phyloP scores from a whole-genome alignment of 495 filamentous ascomycete species.

The Aspergillus biplanus region DNA sequence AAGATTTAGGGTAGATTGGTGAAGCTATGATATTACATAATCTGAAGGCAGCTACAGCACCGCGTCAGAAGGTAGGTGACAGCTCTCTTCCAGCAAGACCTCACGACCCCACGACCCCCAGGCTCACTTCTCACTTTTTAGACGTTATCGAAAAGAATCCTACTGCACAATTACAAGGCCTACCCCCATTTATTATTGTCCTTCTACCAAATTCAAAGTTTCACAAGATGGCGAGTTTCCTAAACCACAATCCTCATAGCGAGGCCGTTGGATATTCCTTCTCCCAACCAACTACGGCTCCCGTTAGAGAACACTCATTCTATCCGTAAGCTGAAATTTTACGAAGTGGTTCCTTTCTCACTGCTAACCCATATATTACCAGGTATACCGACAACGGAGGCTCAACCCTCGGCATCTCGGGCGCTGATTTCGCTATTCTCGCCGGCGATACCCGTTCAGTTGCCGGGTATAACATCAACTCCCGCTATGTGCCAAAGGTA shows the following conservation, averaged over 20 bases:
- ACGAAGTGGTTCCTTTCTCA: constrained; percentile 11
- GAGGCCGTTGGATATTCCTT: constrained; percentile 64
- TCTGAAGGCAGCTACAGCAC: constrained; percentile 45
- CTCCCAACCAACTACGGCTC: constrained; percentile 52
- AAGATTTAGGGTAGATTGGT: neutral
- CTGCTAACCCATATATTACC: constrained; percentile 18
- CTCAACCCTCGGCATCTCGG: constrained; percentile 92
- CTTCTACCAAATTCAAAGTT: constrained; percentile 10
- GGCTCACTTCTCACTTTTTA: no score
- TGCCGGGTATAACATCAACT: constrained; percentile 97
- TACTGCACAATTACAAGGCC: neutral
- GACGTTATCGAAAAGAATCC: neutral
- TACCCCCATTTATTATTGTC: constrained; percentile 3
- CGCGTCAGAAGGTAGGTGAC: constrained; percentile 40
- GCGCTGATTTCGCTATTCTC: constrained; percentile 90
- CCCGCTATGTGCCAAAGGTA: constrained; percentile 88
- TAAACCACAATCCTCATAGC: constrained; percentile 45
- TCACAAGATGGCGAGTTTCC: constrained; percentile 51
- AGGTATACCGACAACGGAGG: constrained; percentile 98
- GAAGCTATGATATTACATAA: constrained; percentile 40
- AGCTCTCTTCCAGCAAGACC: constrained; percentile 22
- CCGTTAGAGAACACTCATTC: constrained; percentile 76
- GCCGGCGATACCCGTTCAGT: constrained; percentile 96
- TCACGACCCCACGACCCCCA: constrained; percentile 15
- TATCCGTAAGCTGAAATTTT: constrained; percentile 71